phyloP scores from a whole-genome alignment of 768 basidiomycete genomes.

The Chalciporus chontae region DNA sequence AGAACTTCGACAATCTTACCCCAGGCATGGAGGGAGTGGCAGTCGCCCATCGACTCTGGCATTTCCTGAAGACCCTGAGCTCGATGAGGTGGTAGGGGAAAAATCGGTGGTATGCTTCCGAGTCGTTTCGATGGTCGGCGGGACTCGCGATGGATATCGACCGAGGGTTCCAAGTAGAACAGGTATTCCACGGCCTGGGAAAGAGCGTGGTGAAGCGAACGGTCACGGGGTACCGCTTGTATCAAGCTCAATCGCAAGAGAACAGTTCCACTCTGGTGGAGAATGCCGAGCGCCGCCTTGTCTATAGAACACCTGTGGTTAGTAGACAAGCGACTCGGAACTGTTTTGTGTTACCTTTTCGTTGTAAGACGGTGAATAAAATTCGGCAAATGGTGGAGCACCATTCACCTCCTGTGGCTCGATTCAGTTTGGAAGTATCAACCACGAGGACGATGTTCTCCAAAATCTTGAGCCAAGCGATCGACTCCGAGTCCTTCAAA shows the following conservation, averaged over 20 bases:
- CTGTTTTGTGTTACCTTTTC: slow-evolving; percentile 10
- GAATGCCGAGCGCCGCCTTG: slow-evolving; percentile 12
- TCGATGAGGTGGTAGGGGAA: slow-evolving; percentile 30
- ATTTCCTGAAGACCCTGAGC: slow-evolving; percentile 37
- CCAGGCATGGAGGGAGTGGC: slow-evolving; percentile 45
- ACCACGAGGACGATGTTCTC: slow-evolving; percentile 57
- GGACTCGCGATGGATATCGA: slow-evolving; percentile 5
- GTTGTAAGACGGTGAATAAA: slow-evolving; percentile 27
- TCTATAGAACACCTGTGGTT: slow-evolving; percentile 7
- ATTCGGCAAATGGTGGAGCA: slow-evolving; percentile 50
- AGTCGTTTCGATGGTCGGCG: background rate
- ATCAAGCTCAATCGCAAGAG: slow-evolving; percentile 38
- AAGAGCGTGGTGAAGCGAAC: slow-evolving; percentile 32
- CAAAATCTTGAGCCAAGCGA: slow-evolving; percentile 64
- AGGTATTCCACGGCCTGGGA: slow-evolving; percentile 26
- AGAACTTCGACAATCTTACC: slow-evolving; percentile 51
- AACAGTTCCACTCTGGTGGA: slow-evolving; percentile 29
- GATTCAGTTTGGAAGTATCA: slow-evolving; percentile 50
- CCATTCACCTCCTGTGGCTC: slow-evolving; percentile 59
- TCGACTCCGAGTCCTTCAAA: slow-evolving; percentile 43
- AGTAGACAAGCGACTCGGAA: background rate
- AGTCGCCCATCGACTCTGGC: slow-evolving; percentile 19
- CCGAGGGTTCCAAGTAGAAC: slow-evolving; percentile 23
- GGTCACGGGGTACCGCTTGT: slow-evolving; percentile 21
- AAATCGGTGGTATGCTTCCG: slow-evolving; percentile 4